Percentiles rank a stretch among this genome's conserved stretches.
phyloP scores from a whole-genome alignment of 345 rosid genomes.

The Heritiera fomes region DNA sequence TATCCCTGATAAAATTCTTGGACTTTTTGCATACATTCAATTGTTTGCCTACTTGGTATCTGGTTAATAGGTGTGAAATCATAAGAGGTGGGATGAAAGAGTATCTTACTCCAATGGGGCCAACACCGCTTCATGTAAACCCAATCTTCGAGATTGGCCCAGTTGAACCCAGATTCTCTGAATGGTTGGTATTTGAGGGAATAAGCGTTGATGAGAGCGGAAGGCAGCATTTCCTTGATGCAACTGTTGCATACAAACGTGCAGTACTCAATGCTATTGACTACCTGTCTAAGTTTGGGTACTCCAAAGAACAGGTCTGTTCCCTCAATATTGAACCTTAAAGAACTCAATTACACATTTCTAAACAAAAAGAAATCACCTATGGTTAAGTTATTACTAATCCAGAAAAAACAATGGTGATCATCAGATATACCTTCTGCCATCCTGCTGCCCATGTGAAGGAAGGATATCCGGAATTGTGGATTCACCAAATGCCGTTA shows the following conservation, averaged over 20 bases:
- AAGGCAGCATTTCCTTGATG: conserved; percentile 81
- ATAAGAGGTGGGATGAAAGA: conserved; percentile 82
- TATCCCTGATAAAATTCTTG: neutral
- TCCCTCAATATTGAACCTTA: neutral
- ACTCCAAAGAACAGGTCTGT: conserved; percentile 89
- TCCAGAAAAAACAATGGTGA: conserved; percentile 4
- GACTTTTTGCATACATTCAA: neutral
- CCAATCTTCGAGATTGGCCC: conserved; percentile 95
- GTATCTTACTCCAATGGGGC: conserved; percentile 97
- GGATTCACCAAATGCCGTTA: conserved; percentile 85
- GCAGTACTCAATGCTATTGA: conserved; percentile 91
- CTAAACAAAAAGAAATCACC: neutral
- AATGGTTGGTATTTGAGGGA: conserved; percentile 87
- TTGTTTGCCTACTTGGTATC: neutral
- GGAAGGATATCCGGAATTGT: conserved; percentile 93
- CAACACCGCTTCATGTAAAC: conserved; percentile 82
- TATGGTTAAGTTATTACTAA: conserved; percentile 1
- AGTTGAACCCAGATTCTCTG: conserved; percentile 86
- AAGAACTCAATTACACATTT: neutral
- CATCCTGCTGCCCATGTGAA: conserved; percentile 93
- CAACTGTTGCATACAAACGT: conserved; percentile 82
- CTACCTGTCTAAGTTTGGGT: conserved; percentile 86
- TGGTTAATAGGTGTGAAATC: conserved; percentile 61
- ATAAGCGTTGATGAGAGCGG: conserved; percentile 89
- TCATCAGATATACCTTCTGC: conserved; percentile 70